Conservation (phyloP, 1,139 yeast species). For the Kluyveromyces sp. region DNA sequence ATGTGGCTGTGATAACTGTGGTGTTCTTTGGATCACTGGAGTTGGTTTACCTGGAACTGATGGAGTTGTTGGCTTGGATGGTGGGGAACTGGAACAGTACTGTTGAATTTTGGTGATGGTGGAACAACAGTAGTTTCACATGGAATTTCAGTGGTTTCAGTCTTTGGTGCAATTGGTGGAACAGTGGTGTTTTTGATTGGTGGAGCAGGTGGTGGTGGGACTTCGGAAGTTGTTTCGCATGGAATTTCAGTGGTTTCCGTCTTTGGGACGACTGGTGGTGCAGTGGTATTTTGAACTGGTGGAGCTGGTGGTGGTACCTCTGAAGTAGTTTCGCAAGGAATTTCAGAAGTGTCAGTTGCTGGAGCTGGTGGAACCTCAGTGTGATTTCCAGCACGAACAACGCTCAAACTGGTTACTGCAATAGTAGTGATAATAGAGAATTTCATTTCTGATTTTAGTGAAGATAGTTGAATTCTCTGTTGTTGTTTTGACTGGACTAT, state of each 20-base stretch:
- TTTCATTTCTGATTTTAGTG: constrained; percentile 11
- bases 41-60: no score
- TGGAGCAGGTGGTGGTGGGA: background rate
- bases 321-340: constrained; percentile 2
- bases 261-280: background rate
- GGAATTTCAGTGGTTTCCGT: background rate
- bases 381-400: constrained; percentile 2
- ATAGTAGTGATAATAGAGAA: constrained; percentile 13
- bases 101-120: background rate
- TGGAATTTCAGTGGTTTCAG: background rate
- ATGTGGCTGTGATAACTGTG: no score
- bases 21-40: no score
- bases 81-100: background rate
- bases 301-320: background rate
- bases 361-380: background rate
- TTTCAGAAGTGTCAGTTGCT: background rate
- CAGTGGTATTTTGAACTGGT: background rate
- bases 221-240: constrained; percentile 1
- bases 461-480: background rate
- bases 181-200: background rate
- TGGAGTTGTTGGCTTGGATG: constrained; percentile 5
- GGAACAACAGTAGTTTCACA: background rate
- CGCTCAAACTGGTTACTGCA: constrained; percentile 4
- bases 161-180: background rate
- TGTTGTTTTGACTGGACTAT: background rate